Conservation (phyloP, 2,329 filamentous ascomycete genomes). For the Alternaria brassicicola region DNA sequence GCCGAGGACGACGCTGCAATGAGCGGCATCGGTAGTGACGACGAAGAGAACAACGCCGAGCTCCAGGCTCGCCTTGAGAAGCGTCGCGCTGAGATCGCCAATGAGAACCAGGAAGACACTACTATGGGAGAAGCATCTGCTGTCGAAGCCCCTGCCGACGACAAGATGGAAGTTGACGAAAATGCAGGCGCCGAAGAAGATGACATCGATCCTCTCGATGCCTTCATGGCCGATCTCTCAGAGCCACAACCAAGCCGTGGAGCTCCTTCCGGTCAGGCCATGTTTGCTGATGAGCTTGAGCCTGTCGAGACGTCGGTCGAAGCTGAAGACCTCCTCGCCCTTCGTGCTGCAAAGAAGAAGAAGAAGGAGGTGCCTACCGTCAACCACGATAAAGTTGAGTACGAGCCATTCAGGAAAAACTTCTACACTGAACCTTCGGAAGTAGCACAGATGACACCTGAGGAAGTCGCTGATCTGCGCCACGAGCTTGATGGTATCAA, state of each 20-base stretch:
- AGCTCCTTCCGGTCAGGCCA: conserved; percentile 75
- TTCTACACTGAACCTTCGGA: conserved; percentile 94
- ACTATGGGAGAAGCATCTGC: conserved; percentile 50
- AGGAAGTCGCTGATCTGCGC: conserved; percentile 80
- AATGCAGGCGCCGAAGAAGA: conserved; percentile 63
- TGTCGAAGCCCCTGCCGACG: conserved; percentile 43
- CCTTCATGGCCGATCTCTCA: conserved; percentile 82
- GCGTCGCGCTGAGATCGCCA: conserved; percentile 65
- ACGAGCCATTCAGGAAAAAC: conserved; percentile 86
- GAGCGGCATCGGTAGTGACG: conserved; percentile 80
- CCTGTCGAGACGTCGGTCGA: conserved; percentile 67
- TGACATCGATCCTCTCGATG: conserved; percentile 86
- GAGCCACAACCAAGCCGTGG: conserved; percentile 51
- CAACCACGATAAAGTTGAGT: conserved; percentile 84
- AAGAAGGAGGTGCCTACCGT: conserved; percentile 93
- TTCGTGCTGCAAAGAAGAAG: conserved; percentile 73
- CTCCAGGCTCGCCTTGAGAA: conserved; percentile 80
- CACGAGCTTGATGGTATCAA: conserved; percentile 95
- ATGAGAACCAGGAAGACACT: conserved; percentile 62
- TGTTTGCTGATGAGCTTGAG: conserved; percentile 87
- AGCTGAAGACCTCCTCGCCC: conserved; percentile 58
- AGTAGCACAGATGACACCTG: conserved; percentile 79
- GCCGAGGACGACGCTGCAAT: conserved; percentile 75
- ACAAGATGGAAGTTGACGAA: conserved; percentile 63
- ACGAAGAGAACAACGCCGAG: conserved; percentile 84